Conservation (phyloP, 2,329 filamentous ascomycete genomes). For the Paecilomyces fulvus region DNA sequence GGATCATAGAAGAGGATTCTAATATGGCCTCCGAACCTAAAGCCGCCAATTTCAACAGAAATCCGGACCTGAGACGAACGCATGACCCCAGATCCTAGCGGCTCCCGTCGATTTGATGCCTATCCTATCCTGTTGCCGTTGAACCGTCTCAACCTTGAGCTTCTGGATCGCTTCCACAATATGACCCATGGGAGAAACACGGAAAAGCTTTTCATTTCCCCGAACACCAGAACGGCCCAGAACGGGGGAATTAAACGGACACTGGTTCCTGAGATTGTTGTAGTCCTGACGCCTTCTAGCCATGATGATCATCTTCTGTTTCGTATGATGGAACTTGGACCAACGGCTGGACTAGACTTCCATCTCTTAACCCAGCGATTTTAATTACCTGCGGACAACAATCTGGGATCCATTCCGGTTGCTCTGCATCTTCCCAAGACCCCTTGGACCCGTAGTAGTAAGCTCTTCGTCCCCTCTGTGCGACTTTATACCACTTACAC, state of each 20-base stretch:
- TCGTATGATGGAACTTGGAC: neutral
- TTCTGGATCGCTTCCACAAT: neutral
- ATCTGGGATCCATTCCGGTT: neutral
- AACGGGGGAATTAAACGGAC: neutral
- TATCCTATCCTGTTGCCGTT: neutral
- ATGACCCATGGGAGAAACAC: neutral
- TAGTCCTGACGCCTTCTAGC: neutral
- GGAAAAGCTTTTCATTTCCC: neutral
- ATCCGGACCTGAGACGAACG: neutral
- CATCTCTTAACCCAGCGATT: neutral
- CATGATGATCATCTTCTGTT: neutral
- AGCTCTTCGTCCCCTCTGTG: neutral
- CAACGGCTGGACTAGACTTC: neutral
- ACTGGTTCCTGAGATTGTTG: neutral
- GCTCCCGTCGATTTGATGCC: neutral
- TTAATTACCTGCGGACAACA: neutral
- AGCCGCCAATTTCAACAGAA: neutral
- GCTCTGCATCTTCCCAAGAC: neutral
- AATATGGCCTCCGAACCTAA: neutral
- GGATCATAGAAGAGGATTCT: neutral
- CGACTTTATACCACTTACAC: neutral
- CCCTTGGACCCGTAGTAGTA: neutral
- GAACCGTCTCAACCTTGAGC: neutral
- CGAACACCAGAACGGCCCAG: neutral
- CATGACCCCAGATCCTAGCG: slow-evolving; percentile 1